These are phyloP conservation scores for Taiozyma sp. DNA, from an alignment of 1,139 yeast genomes.

Conservation along the genomic window DNA sequence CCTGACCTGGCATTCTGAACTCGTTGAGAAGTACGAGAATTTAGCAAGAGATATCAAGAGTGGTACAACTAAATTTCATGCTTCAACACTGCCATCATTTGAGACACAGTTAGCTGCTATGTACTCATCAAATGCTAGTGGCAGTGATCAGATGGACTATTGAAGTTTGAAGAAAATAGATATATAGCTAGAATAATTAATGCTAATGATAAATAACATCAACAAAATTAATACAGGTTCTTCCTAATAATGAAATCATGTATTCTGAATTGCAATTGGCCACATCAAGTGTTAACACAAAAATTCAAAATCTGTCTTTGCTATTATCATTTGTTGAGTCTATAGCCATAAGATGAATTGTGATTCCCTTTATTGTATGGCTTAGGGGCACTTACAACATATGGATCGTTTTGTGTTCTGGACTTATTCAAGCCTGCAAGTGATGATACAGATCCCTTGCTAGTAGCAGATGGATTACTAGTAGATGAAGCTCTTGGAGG, in stretches of 20 bases:
- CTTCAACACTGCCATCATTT: not conserved
- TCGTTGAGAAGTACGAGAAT: conserved; percentile 2
- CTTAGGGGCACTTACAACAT: not conserved
- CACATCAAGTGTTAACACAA: too few relatives aligned
- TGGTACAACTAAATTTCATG: not conserved
- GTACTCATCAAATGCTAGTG: not conserved
- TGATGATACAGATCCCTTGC: not conserved
- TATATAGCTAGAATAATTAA: too few relatives aligned
- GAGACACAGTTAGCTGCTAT: not conserved
- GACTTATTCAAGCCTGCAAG: not conserved
- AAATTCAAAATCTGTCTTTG: not conserved
- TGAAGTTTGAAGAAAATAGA: not conserved
- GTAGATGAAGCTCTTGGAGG: not conserved
- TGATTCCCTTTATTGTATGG: not conserved
- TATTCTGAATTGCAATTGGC: too few relatives aligned
- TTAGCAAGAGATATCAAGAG: conserved; percentile 1
- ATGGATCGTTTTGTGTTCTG: not conserved
- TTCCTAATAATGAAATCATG: too few relatives aligned
- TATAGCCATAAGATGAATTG: not conserved
- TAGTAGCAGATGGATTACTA: not conserved
- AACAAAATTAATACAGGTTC: not conserved
- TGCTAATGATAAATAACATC: not conserved
- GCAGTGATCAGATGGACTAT: not conserved
- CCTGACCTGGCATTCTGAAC: conserved; percentile 21
- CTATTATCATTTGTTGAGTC: not conserved